Evolutionary conservation across 768 basidiomycete genomes (phyloP).

Genomic region (Harrya chromipes): DNA sequence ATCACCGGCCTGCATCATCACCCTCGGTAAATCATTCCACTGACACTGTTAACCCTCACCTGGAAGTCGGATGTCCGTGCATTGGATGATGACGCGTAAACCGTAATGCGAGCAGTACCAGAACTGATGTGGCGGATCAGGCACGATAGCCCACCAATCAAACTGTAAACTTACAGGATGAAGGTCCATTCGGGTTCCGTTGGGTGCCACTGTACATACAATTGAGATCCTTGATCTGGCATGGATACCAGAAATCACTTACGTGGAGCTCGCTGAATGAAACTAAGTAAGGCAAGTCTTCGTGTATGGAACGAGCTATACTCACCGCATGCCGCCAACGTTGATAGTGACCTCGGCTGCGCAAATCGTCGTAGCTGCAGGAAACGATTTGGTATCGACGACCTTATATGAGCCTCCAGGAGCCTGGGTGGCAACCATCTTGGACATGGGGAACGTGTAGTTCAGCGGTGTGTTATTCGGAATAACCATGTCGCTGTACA

Average conservation of each 20-base stretch:
- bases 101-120: constrained; percentile 41
- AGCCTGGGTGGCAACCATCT: constrained; percentile 39
- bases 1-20: constrained; percentile 30
- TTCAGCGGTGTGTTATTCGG: constrained; percentile 51
- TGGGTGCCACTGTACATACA: constrained; percentile 44
- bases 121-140: constrained; percentile 22
- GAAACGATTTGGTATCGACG: constrained; percentile 54
- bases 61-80: constrained; percentile 48
- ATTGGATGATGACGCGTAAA: constrained; percentile 38
- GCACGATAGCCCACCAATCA: neutral
- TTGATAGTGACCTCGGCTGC: constrained; percentile 58
- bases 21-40: neutral
- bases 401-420: constrained; percentile 60
- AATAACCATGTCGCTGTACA: constrained; percentile 41
- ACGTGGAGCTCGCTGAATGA: constrained; percentile 43
- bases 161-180: constrained; percentile 30
- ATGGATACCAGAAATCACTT: constrained; percentile 13
- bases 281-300: neutral
- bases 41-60: constrained; percentile 12
- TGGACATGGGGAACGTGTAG: constrained; percentile 53
- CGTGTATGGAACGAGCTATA: neutral
- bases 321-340: constrained; percentile 57
- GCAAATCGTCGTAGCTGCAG: constrained; percentile 49
- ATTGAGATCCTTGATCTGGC: neutral
- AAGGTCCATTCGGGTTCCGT: constrained; percentile 49